These are phyloP conservation scores for Kalmanozyma brasiliensis DNA, from an alignment of 1,284 basidiomycete species.

Conservation along the genomic window DNA sequence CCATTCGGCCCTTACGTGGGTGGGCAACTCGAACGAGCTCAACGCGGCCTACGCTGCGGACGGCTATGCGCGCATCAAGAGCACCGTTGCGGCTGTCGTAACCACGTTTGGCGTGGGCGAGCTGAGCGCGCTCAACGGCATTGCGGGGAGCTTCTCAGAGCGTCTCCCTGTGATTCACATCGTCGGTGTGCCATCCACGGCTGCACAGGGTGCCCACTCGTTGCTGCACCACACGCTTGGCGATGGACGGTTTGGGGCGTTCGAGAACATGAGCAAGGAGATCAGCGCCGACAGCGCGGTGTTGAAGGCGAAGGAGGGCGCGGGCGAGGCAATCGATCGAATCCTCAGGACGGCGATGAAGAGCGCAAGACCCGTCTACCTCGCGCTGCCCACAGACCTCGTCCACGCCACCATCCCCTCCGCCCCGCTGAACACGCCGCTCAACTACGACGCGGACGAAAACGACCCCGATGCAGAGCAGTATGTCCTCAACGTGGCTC, in stretches of 20 bases:
- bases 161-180: slow-evolving; percentile 92
- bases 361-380: slow-evolving; percentile 83
- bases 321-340: slow-evolving; percentile 79
- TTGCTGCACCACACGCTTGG: slow-evolving; percentile 69
- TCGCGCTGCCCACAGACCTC: slow-evolving; percentile 87
- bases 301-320: slow-evolving; percentile 59
- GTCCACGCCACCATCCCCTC: slow-evolving; percentile 78
- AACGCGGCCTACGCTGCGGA: slow-evolving; percentile 84
- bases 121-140: slow-evolving; percentile 74
- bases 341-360: slow-evolving; percentile 79
- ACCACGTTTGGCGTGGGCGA: slow-evolving; percentile 84
- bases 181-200: slow-evolving; percentile 83
- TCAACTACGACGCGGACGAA: slow-evolving; percentile 30
- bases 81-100: slow-evolving; percentile 45
- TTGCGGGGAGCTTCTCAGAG: slow-evolving; percentile 75
- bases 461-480: slow-evolving; percentile 76
- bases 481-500: slow-evolving; percentile 75
- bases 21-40: slow-evolving; percentile 76
- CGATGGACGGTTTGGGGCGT: slow-evolving; percentile 75
- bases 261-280: slow-evolving; percentile 79
- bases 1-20: slow-evolving; percentile 81
- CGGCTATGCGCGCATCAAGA: slow-evolving; percentile 80
- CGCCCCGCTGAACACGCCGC: slow-evolving; percentile 75
- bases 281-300: slow-evolving; percentile 78
- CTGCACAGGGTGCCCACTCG: slow-evolving; percentile 73